Evolutionary conservation across 2,329 filamentous ascomycete species (phyloP).

Genomic region (Fusarium sp.): DNA sequence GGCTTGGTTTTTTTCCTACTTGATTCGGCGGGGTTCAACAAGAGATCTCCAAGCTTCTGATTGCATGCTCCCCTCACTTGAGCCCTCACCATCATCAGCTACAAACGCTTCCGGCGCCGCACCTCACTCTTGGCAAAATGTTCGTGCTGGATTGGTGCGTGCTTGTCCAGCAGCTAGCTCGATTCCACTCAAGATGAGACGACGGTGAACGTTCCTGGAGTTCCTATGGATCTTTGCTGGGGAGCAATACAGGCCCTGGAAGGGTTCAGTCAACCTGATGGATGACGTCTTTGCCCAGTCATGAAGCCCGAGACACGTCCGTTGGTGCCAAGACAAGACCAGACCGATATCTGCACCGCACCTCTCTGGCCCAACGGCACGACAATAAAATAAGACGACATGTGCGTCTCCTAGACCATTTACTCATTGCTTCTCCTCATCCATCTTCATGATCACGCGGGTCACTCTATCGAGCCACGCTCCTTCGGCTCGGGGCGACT

Average conservation of each 20-base stretch:
- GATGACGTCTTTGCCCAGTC: not conserved
- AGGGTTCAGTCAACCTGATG: not conserved
- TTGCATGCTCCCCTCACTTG: conserved; percentile 22
- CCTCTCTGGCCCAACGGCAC: not conserved
- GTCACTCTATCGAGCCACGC: conserved; percentile 3
- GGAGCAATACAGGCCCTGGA: not conserved
- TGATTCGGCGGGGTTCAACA: conserved; percentile 26
- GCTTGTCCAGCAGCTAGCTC: conserved; percentile 1
- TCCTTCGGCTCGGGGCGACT: conserved; percentile 31
- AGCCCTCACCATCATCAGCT: conserved; percentile 9
- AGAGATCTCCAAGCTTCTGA: conserved; percentile 24
- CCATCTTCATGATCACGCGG: conserved; percentile 9
- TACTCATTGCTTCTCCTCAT: conserved; percentile 7
- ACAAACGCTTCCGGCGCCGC: conserved; percentile 6
- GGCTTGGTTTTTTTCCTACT: not conserved
- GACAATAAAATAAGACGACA: conserved; percentile 5
- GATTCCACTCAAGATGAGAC: not conserved
- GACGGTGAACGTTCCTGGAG: not conserved
- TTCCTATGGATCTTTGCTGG: not conserved
- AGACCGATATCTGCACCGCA: not conserved
- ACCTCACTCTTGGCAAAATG: conserved; percentile 21
- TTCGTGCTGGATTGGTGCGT: conserved; percentile 6
- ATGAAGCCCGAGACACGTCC: conserved; percentile 1
- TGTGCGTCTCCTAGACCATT: conserved; percentile 6
- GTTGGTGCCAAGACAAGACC: not conserved